phyloP scores from a whole-genome alignment of 805 yeast species.

The Wickerhamiella allomyrinae region DNA sequence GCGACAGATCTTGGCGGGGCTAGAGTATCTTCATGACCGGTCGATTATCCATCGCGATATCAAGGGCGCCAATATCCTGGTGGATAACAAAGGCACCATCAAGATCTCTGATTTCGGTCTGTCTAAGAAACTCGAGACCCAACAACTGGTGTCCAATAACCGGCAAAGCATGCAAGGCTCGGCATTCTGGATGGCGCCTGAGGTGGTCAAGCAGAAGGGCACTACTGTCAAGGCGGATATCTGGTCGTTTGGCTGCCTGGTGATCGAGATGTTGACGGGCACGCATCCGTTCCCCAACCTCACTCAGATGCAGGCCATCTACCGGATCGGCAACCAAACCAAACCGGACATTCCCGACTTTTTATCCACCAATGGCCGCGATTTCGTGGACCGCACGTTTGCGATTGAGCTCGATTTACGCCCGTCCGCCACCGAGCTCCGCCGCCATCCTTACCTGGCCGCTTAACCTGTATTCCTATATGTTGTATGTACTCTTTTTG shows the following conservation, averaged over 20 bases:
- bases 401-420: conserved; percentile 61
- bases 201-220: conserved; percentile 76
- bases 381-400: conserved; percentile 53
- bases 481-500: too few relatives aligned
- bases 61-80: conserved; percentile 75
- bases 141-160: conserved; percentile 30
- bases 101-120: conserved; percentile 83
- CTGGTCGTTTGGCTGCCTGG: conserved; percentile 92
- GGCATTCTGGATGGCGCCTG: conserved; percentile 99
- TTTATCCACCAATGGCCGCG: conserved; percentile 50
- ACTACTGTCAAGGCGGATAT: conserved; percentile 89
- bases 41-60: conserved; percentile 77
- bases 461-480: too few relatives aligned
- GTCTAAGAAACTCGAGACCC: conserved; percentile 51
- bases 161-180: conserved; percentile 88
- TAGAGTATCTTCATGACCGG: conserved; percentile 57
- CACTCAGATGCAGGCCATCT: conserved; percentile 93
- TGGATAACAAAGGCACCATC: conserved; percentile 66
- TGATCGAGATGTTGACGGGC: conserved; percentile 92
- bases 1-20: conserved; percentile 61
- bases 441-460: conserved; percentile 43
- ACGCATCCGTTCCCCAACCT: conserved; percentile 91
- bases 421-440: conserved; percentile 56
- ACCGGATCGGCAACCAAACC: conserved; percentile 71
- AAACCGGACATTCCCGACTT: conserved; percentile 63